Conservation (phyloP, 768 basidiomycete species). For the Lactarius indigo region DNA sequence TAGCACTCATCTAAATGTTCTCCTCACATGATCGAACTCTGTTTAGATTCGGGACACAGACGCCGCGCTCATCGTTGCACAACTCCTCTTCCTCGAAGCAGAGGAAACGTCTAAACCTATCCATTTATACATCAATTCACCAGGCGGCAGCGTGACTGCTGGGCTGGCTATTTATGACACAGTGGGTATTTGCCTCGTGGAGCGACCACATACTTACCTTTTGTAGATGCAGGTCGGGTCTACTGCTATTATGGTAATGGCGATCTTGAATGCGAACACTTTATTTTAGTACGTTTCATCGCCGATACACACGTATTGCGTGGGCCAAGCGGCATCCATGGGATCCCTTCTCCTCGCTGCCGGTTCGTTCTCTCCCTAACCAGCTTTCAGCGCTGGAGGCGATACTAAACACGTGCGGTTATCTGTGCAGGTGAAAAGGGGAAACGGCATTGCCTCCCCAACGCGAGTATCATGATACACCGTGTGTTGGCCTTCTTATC, state of each 20-base stretch:
- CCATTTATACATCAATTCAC: constrained; percentile 95
- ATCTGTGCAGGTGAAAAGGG: constrained; percentile 63
- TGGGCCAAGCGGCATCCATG: constrained; percentile 96
- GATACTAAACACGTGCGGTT: constrained; percentile 15
- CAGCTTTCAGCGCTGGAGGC: not conserved
- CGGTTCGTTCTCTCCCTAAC: constrained; percentile 37
- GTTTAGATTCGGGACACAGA: constrained; percentile 86
- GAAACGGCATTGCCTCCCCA: constrained; percentile 87
- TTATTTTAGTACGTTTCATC: constrained; percentile 71
- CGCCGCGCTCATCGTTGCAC: constrained; percentile 84
- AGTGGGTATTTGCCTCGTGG: constrained; percentile 42
- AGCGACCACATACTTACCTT: not conserved
- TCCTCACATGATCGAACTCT: not conserved
- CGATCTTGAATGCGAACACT: not conserved
- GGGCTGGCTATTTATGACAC: constrained; percentile 98
- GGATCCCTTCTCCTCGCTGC: constrained; percentile 90
- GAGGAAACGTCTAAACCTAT: constrained; percentile 94
- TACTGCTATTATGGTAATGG: not conserved
- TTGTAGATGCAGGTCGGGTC: constrained; percentile 56
- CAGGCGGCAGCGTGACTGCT: constrained; percentile 93
- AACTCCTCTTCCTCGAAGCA: constrained; percentile 92
- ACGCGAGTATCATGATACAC: constrained; percentile 98
- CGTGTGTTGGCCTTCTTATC: constrained; percentile 49
- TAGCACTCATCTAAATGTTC: constrained; percentile 16
- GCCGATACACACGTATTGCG: constrained; percentile 94